Evolutionary conservation across 345 rosid genomes (phyloP).

Genomic region (Ceriops decandra): DNA sequence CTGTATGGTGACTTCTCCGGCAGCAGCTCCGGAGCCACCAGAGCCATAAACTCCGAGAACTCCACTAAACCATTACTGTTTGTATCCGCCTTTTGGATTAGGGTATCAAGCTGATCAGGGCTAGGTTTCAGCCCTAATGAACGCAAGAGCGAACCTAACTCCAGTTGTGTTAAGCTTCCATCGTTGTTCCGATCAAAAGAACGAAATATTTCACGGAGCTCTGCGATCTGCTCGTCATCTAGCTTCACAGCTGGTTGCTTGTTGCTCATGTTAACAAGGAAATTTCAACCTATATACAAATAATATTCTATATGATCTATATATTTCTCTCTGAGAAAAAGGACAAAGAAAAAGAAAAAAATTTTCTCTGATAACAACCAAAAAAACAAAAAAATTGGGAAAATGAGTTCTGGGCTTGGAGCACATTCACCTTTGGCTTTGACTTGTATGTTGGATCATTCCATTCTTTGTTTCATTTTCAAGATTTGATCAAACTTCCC

Average conservation of each 20-base stretch:
- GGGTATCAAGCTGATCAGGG: conserved; percentile 55
- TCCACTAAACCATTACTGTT: conserved; percentile 76
- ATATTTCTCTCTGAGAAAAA: too few species aligned
- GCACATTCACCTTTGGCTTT: too few species aligned
- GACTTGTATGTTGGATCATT: too few species aligned
- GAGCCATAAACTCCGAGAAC: conserved; percentile 68
- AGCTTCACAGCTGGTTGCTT: conserved; percentile 39
- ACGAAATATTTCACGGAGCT: conserved; percentile 67
- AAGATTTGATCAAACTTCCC: too few species aligned
- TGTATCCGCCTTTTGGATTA: conserved; percentile 62
- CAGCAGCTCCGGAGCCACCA: conserved; percentile 70
- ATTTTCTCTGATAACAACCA: too few species aligned
- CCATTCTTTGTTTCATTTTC: too few species aligned
- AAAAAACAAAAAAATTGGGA: too few species aligned
- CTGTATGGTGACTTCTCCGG: conserved; percentile 58
- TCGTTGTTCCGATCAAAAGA: conserved; percentile 76
- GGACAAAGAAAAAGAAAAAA: too few species aligned
- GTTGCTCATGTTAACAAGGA: conserved; percentile 38
- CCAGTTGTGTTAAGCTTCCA: conserved; percentile 79
- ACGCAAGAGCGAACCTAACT: conserved; percentile 73
- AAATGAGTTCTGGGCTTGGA: too few species aligned
- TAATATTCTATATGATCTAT: too few species aligned
- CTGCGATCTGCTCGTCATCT: conserved; percentile 63
- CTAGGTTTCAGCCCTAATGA: conserved; percentile 65
- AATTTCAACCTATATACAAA: background rate